Conservation (phyloP, 306 rosid species). For the Potentilla sterilis region DNA sequence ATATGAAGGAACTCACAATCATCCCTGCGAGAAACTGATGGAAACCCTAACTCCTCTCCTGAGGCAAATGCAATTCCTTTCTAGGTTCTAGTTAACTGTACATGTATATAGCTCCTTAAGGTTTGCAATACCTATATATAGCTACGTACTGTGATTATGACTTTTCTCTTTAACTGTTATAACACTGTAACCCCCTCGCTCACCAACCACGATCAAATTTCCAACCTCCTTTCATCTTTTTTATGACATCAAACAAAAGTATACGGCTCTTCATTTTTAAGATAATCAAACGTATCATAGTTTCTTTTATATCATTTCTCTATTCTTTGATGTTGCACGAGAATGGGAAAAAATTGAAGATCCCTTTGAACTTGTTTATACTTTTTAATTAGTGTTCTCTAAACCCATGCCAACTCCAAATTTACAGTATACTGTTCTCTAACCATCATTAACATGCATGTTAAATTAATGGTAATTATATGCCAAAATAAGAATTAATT, state of each 20-base stretch:
- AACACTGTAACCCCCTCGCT: conserved; percentile 8
- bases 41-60: conserved; percentile 92
- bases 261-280: background rate
- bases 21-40: conserved; percentile 88
- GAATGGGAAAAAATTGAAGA: background rate
- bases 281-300: background rate
- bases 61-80: conserved; percentile 77
- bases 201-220: background rate
- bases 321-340: background rate
- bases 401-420: background rate
- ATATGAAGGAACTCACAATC: conserved; percentile 87
- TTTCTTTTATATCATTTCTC: background rate
- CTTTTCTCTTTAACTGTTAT: background rate
- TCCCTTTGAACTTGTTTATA: no score
- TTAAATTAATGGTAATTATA: background rate
- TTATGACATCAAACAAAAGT: background rate
- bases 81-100: conserved; percentile 39
- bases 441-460: background rate
- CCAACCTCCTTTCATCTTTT: background rate
- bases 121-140: background rate
- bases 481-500: background rate
- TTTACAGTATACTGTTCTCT: background rate
- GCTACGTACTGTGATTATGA: background rate
- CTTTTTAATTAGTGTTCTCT: background rate
- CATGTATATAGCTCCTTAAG: background rate